These are phyloP conservation scores for Malbranchea cinnamomea DNA, from an alignment of 2,329 filamentous ascomycete species.

Conservation along the genomic window DNA sequence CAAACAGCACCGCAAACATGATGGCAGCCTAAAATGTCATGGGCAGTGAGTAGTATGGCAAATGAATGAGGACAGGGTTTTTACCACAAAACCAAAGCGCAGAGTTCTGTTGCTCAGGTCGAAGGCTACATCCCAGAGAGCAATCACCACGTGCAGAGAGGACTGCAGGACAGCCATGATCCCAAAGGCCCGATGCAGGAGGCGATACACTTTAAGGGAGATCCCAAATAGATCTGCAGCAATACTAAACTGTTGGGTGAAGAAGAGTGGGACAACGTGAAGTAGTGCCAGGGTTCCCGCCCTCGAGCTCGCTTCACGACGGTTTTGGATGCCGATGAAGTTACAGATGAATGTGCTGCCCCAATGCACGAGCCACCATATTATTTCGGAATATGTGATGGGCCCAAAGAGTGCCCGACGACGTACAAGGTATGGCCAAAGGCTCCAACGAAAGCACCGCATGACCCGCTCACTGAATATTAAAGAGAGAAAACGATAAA, in stretches of 20 bases:
- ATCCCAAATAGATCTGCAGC: slow-evolving; percentile 1
- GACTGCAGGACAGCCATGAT: background rate
- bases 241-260: background rate
- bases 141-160: background rate
- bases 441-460: background rate
- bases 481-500: background rate
- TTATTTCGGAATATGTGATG: background rate
- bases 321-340: background rate
- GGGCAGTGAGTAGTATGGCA: background rate
- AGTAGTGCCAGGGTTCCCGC: background rate
- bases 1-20: background rate
- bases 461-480: background rate
- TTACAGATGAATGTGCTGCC: background rate
- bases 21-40: background rate
- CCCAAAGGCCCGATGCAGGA: background rate
- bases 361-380: background rate
- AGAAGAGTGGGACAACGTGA: background rate
- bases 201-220: background rate
- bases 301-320: background rate
- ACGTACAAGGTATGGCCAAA: background rate
- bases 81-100: background rate
- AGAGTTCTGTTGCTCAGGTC: background rate
- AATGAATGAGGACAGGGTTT: background rate
- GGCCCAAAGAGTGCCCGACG: background rate
- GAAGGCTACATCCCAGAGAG: background rate